Base-by-base conservation (phyloP, 192 early-diverging fungal species). In the Coemansia sp. region DNA sequence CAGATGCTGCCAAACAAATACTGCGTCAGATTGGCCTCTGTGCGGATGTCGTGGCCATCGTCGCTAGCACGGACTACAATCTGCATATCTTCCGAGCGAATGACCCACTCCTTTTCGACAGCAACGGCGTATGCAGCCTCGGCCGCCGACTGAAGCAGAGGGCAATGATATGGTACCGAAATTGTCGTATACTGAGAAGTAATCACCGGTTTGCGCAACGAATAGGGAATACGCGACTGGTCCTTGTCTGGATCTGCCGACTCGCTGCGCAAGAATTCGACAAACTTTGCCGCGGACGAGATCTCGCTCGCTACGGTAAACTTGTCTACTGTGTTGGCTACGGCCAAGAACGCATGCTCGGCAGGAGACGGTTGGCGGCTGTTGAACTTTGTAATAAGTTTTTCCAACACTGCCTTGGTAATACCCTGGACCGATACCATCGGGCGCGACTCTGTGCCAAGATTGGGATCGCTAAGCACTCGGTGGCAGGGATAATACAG, bases 131-230 rank as follows among this genome's bases (percentile, higher is more conserved):
- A 31, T 3, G 73, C 70, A 38, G 41, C 27, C 0, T 60, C 65
- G 10, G 72, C 47, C 1, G 57, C 12, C 0, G 36, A 8, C 18
- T 68, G 24, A 6, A 73, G 71, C 11, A 78, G 44, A 5, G 16
- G 4, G 64, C 76, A 77, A 40, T 84, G 82, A 89, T 96, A 98
- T 22, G 97, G 95, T 43, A 88, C 93, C 24, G 93, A 89, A 60
- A 96, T 93, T 22, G 92, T 90, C 67, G 97, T 84, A 84, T 94
- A 97, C 59, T 91, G 88, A n/a, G 89, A 87, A 8, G 86, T 85
- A 51, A 96, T 91, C 72, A 90, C 89, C 64, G 94, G 86, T 54
- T 93, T 94, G 72, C 94, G 90, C 78, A 94, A 88, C 29, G 87
- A 88, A 75, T 84, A 88, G n/a, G 94, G 93, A 29, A 97, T 80